Conservation (phyloP, 208 protist species). For the Leishmania guyanensis region DNA sequence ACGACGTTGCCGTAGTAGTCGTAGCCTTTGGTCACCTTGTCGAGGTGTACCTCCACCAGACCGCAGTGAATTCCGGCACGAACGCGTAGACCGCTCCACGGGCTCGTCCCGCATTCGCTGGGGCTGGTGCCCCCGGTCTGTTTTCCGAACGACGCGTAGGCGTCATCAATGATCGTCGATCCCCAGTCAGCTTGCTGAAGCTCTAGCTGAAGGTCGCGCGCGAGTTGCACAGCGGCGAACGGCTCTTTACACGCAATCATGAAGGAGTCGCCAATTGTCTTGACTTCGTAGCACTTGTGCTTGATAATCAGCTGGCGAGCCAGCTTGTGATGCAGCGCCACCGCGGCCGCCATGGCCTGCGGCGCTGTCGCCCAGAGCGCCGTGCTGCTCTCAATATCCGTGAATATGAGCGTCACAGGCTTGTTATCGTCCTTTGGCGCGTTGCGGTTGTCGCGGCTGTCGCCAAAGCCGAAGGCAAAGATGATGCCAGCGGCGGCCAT, state of each 20-base stretch:
- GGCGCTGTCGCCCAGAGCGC: constrained; percentile 54
- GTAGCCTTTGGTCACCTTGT: constrained; percentile 68
- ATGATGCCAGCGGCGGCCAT: constrained; percentile 15
- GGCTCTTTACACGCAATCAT: constrained; percentile 64
- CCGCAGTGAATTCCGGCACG: constrained; percentile 64
- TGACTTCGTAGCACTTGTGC: constrained; percentile 74
- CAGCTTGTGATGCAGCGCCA: constrained; percentile 54
- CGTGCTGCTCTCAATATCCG: constrained; percentile 70
- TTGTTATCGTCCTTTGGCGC: constrained; percentile 47
- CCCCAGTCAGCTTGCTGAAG: constrained; percentile 51
- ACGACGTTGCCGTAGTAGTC: constrained; percentile 85
- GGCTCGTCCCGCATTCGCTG: not conserved
- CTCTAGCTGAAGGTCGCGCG: constrained; percentile 45
- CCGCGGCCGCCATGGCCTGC: constrained; percentile 43
- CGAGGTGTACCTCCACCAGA: constrained; percentile 46
- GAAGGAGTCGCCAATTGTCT: constrained; percentile 77
- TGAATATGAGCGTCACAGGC: constrained; percentile 64
- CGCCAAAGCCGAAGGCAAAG: constrained; percentile 16
- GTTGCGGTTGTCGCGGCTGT: constrained; percentile 54
- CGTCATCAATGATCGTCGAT: constrained; percentile 44
- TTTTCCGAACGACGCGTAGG: constrained; percentile 21
- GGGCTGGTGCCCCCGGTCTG: constrained; percentile 1
- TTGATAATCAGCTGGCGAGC: constrained; percentile 59
- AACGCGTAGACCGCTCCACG: constrained; percentile 57
- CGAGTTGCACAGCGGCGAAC: constrained; percentile 47